Evolutionary conservation across 2,329 filamentous ascomycete species (phyloP).

Genomic region (Zasmidium citrigriseum): DNA sequence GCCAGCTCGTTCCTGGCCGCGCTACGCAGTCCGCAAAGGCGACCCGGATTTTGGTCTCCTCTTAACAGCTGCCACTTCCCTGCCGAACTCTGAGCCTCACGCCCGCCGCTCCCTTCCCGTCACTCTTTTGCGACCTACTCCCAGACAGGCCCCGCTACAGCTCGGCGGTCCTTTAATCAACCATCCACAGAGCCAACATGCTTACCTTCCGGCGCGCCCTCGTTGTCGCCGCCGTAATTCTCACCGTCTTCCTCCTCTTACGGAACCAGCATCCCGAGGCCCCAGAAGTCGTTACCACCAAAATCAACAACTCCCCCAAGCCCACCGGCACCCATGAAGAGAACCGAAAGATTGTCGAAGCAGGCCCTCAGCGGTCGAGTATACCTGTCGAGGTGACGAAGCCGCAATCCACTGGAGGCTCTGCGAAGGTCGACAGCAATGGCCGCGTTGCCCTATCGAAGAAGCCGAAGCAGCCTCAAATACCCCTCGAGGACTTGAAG

Average conservation of each 20-base stretch:
- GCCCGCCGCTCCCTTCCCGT: not conserved
- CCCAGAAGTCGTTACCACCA: constrained; percentile 8
- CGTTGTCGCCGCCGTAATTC: constrained; percentile 67
- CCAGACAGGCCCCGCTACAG: not conserved
- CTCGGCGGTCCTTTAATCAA: not conserved
- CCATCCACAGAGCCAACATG: constrained; percentile 52
- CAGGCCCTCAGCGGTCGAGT: constrained; percentile 22
- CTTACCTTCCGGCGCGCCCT: constrained; percentile 77
- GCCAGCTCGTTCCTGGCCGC: not conserved
- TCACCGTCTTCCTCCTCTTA: constrained; percentile 70
- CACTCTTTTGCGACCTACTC: not conserved
- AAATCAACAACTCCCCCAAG: constrained; percentile 37
- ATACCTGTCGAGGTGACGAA: constrained; percentile 12
- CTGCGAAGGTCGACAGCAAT: constrained; percentile 27
- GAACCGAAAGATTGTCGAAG: constrained; percentile 35
- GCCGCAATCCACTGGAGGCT: constrained; percentile 15
- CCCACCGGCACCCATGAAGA: constrained; percentile 39
- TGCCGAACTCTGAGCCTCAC: not conserved
- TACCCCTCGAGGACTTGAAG: constrained; percentile 68
- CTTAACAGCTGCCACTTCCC: not conserved
- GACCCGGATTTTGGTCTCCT: not conserved
- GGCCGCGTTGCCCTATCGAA: constrained; percentile 36
- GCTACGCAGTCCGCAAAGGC: not conserved
- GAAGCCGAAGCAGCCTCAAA: constrained; percentile 54
- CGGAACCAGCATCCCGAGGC: constrained; percentile 56